phyloP scores from a whole-genome alignment of 352 stramenopile genomes.

The Phytophthora megakarya region DNA sequence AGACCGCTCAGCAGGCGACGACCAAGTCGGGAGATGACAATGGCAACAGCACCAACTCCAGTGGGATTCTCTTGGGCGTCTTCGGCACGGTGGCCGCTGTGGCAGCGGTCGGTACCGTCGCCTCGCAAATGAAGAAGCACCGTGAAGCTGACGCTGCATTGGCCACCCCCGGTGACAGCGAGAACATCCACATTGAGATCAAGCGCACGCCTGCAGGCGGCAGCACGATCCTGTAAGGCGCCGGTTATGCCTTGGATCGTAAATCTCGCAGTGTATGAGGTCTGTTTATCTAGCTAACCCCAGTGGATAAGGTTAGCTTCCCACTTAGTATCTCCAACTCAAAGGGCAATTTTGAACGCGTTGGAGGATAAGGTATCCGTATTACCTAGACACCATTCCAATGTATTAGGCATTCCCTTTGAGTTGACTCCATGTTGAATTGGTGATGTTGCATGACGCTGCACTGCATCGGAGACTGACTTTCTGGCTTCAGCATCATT shows the following conservation, averaged over 20 bases:
- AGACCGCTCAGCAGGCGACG: slow-evolving; percentile 33
- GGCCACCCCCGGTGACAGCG: slow-evolving; percentile 32
- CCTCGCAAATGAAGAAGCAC: slow-evolving; percentile 34
- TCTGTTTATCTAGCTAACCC: slow-evolving; percentile 32
- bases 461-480: slow-evolving; percentile 4
- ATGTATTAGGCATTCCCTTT: slow-evolving; percentile 28
- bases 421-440: slow-evolving; percentile 2
- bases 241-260: slow-evolving; percentile 6
- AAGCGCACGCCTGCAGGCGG: slow-evolving; percentile 44
- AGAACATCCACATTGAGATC: slow-evolving; percentile 48
- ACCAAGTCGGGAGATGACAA: slow-evolving; percentile 35
- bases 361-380: slow-evolving; percentile 21
- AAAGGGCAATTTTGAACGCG: slow-evolving; percentile 18
- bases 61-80: not conserved
- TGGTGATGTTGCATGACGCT: not conserved
- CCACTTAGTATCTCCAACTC: slow-evolving; percentile 12
- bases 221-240: slow-evolving; percentile 48
- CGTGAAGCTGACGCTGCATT: slow-evolving; percentile 30
- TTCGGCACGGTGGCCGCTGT: slow-evolving; percentile 36
- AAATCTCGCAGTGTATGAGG: slow-evolving; percentile 32
- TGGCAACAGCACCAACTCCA: not conserved
- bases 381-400: slow-evolving; percentile 33
- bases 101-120: slow-evolving; percentile 34
- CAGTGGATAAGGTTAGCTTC: slow-evolving; percentile 28
- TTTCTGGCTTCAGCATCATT: slow-evolving; percentile 12